Conservation (phyloP, 2,329 filamentous ascomycete species). For the Aspergillus spinulosporus region DNA sequence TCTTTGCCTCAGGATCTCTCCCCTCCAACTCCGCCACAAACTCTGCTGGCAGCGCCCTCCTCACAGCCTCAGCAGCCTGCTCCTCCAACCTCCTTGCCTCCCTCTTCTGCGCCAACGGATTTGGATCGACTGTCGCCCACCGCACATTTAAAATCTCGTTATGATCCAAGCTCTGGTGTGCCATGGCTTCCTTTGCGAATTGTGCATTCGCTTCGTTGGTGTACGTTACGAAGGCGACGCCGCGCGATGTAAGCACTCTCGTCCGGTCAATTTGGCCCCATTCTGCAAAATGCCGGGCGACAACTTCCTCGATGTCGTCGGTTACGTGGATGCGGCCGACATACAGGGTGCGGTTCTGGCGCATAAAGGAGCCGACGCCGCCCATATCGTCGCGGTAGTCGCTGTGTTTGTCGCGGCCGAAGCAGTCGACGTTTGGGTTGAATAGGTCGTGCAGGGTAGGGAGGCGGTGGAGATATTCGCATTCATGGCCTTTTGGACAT, state of each 20-base stretch:
- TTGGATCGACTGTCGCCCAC: conserved; percentile 96
- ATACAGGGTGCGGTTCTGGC: conserved; percentile 92
- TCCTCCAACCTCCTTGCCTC: conserved; percentile 89
- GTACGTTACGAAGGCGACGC: conserved; percentile 95
- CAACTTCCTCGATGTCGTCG: conserved; percentile 95
- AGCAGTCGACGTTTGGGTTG: conserved; percentile 92
- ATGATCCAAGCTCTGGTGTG: conserved; percentile 87
- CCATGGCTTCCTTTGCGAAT: conserved; percentile 95
- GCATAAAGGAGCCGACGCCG: conserved; percentile 88
- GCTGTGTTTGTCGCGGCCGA: conserved; percentile 86
- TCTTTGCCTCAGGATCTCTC: conserved; percentile 79
- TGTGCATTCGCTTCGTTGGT: conserved; percentile 84
- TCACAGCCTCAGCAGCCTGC: conserved; percentile 91
- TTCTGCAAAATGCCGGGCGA: conserved; percentile 91
- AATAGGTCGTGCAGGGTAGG: conserved; percentile 86
- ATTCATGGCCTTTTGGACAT: conserved; percentile 79
- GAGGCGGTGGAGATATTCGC: conserved; percentile 87
- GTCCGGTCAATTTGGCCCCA: conserved; percentile 91
- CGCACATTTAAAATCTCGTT: conserved; percentile 91
- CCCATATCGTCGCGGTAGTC: conserved; percentile 98
- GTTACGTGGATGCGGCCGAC: conserved; percentile 91
- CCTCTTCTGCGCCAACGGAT: conserved; percentile 88
- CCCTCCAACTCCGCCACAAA: conserved; percentile 95
- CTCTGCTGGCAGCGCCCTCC: conserved; percentile 80
- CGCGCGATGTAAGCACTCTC: conserved; percentile 81